Conservation (phyloP, 192 early-diverging fungal genomes). For the Rhizophagus clarus region DNA sequence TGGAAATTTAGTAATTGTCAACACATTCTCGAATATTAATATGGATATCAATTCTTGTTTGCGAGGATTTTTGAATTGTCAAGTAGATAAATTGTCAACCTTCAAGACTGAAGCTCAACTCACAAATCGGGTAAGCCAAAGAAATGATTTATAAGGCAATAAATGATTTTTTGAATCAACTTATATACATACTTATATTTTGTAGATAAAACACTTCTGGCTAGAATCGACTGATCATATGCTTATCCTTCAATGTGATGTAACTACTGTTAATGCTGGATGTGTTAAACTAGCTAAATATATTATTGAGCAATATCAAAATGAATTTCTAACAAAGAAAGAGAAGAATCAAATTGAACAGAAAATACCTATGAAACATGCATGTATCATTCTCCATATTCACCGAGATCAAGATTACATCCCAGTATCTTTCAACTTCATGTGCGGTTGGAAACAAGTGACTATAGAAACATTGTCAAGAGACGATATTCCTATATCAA, state of each 20-base stretch:
- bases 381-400: constrained; percentile 29
- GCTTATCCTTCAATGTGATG: constrained; percentile 22
- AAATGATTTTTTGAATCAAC: not conserved
- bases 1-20: constrained; percentile 7
- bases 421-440: constrained; percentile 13
- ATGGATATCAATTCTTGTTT: constrained; percentile 11
- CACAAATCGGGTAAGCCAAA: not conserved
- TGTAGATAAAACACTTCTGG: constrained; percentile 15
- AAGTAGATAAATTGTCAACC: constrained; percentile 14
- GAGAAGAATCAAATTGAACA: not conserved
- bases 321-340: not conserved
- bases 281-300: constrained; percentile 27
- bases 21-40: constrained; percentile 27
- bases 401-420: constrained; percentile 21
- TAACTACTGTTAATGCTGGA: constrained; percentile 3
- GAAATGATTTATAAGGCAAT: not conserved
- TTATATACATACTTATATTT: not conserved
- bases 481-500: not conserved
- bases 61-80: not conserved
- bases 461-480: constrained; percentile 25
- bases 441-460: constrained; percentile 29
- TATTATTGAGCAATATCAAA: constrained; percentile 15
- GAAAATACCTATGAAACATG: not conserved
- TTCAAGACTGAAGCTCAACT: constrained; percentile 26
- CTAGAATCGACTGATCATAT: constrained; percentile 14